A percentile compares a stretch with the other conserved stretches of the same genome.
These are phyloP conservation scores for Lepidium campestre DNA, from an alignment of 441 rosid species.

Conservation along the genomic window DNA sequence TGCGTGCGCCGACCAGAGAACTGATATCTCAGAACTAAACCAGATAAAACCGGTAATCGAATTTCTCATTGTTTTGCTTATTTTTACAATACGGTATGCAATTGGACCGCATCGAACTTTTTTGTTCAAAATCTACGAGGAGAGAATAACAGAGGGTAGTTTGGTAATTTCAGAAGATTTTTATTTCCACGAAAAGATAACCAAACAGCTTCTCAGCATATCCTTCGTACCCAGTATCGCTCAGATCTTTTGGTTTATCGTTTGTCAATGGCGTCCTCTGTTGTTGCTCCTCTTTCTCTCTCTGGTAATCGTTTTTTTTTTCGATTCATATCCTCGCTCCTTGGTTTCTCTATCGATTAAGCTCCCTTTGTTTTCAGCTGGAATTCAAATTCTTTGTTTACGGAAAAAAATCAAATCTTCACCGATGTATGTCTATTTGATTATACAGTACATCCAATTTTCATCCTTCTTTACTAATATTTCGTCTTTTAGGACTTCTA, in stretches of 20 bases:
- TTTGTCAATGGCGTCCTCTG: slow-evolving; percentile 41
- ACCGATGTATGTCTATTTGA: neutral
- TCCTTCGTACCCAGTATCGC: neutral
- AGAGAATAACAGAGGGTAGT: neutral
- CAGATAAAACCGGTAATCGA: neutral
- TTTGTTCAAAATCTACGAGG: too few species aligned
- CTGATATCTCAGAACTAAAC: neutral
- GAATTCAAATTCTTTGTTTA: neutral
- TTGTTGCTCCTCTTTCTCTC: slow-evolving; percentile 41
- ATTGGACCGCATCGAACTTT: too few species aligned
- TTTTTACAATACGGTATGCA: too few species aligned
- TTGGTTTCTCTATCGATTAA: neutral
- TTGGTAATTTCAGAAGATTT: neutral
- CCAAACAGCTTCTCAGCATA: slow-evolving; percentile 4
- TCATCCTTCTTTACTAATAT: neutral
- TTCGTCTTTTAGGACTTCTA: neutral
- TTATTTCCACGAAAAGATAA: neutral
- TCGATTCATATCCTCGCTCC: neutral
- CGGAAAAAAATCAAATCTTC: neutral
- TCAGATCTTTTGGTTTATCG: slow-evolving; percentile 10
- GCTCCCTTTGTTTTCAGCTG: neutral
- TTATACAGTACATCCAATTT: neutral
- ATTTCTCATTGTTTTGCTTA: neutral
- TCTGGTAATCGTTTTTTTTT: slow-evolving; percentile 30
- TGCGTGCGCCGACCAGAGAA: neutral